Evolutionary conservation across 2,329 filamentous ascomycete species (phyloP), one percentile per base, ranked within the genome.

Genomic region (Aspergillus intermedius): DNA sequence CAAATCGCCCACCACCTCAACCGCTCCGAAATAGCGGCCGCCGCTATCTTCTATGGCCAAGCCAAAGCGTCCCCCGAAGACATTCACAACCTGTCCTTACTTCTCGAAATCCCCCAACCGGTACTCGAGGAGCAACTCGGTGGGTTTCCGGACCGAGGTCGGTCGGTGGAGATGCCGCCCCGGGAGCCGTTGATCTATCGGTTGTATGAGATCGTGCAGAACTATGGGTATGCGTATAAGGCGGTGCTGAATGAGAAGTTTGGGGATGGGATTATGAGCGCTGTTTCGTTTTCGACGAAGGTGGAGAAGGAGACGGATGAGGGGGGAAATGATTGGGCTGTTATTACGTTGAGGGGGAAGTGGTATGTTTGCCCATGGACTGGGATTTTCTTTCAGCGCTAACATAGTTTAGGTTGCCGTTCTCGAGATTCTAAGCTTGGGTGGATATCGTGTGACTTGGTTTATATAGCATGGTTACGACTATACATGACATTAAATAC

Each of bases 141-240:
- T 30, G 86, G 82, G 0, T 91, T 87, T 62, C 91, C 90, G 0
- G 88, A 95, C 67, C 81, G 91, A 3, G 91, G 91, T 30, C 77
- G 83, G 46, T 80, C 84, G 0, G 81, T 88, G 1, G 86, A 89
- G 49, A 91, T 93, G 87, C 88, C 88, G 1, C 88, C 88, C 0
- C 83, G 81, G 50, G 89, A 95, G 66, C 89, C 89, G 4, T 71
- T 94, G 58, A 91, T 96, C 64, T 97, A 97, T 69, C 78, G 91
- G 2, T 69, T 96, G 51, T 96, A 89, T 68, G 91, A 97, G 77
- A 87, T 96, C 65, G 85, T 97, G 53, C 91, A 96, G 74, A 97
- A 95, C 69, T 96, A 96, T 63, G 91, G 91, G 1, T 94, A 95
- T 68, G 88, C 91, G 1, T 96, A 94, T 73, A 96, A 96, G 78